phyloP scores from a whole-genome alignment of 306 rosid species.

The Inga laurina region DNA sequence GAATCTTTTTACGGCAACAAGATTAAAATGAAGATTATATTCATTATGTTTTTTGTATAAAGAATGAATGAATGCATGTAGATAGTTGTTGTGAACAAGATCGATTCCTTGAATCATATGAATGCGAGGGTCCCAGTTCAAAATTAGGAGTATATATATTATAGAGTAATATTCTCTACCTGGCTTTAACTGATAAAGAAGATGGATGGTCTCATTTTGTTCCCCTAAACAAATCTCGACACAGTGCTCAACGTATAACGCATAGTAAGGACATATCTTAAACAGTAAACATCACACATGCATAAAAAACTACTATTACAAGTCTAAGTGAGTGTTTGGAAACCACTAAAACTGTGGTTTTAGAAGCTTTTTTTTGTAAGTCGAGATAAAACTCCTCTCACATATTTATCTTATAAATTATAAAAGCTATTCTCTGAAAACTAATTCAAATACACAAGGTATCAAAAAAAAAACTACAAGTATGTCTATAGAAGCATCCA shows the following conservation, averaged over 20 bases:
- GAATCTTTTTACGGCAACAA: background rate
- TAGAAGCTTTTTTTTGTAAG: no score
- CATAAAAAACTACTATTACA: background rate
- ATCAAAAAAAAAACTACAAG: no score
- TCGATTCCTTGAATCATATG: background rate
- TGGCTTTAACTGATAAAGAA: background rate
- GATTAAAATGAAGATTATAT: no score
- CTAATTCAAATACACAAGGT: no score
- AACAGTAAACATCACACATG: background rate
- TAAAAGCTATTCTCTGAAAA: no score
- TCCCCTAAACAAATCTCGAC: slow-evolving; percentile 27
- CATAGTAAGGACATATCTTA: background rate
- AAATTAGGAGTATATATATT: no score
- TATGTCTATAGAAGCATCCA: no score
- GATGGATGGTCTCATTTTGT: background rate
- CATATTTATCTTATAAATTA: no score
- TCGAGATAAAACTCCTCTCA: no score
- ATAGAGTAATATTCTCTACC: no score
- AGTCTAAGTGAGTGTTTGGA: background rate
- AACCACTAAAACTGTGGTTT: no score
- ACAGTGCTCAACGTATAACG: slow-evolving; percentile 29
- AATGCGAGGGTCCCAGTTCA: background rate
- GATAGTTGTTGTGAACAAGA: background rate
- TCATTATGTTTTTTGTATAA: background rate
- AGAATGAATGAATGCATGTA: background rate